Conservation (phyloP, 305 asterid genomes). For the Petunia hybrid region DNA sequence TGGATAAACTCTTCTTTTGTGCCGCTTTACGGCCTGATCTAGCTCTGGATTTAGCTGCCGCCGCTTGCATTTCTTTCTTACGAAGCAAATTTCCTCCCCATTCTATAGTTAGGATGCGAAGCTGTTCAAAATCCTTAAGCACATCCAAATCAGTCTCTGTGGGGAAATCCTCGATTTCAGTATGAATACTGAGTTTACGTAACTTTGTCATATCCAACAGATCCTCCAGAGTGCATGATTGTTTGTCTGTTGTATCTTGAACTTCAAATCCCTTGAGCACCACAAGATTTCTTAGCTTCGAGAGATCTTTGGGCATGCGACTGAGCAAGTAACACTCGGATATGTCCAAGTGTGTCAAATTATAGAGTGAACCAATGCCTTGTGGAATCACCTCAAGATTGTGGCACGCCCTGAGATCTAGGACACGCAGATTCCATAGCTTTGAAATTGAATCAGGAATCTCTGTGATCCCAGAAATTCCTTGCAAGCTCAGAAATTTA, state of each 20-base stretch:
- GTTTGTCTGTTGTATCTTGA: neutral
- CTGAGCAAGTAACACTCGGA: too few species aligned
- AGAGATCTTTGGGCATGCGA: conserved; percentile 4
- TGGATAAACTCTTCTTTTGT: neutral
- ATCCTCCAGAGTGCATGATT: conserved; percentile 44
- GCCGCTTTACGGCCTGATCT: neutral
- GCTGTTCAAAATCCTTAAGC: conserved; percentile 31
- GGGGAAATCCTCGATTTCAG: conserved; percentile 38
- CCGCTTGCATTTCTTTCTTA: neutral
- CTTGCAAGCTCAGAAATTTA: conserved; percentile 58
- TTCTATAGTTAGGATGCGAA: conserved; percentile 50
- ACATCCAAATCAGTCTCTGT: conserved; percentile 6
- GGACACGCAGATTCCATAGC: conserved; percentile 21
- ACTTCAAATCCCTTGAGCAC: conserved; percentile 61
- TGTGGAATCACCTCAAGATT: too few species aligned
- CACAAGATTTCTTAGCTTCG: conserved; percentile 38
- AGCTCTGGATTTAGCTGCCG: neutral
- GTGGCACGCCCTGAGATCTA: too few species aligned
- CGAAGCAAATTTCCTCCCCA: conserved; percentile 49
- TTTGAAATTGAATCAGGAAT: conserved; percentile 46
- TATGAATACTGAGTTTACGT: conserved; percentile 50
- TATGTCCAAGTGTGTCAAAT: too few species aligned
- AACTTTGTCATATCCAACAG: conserved; percentile 33
- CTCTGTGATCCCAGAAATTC: conserved; percentile 49
- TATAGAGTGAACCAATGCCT: too few species aligned